Conservation (phyloP, 2,329 filamentous ascomycete genomes). For the Aureobasidium sp. region DNA sequence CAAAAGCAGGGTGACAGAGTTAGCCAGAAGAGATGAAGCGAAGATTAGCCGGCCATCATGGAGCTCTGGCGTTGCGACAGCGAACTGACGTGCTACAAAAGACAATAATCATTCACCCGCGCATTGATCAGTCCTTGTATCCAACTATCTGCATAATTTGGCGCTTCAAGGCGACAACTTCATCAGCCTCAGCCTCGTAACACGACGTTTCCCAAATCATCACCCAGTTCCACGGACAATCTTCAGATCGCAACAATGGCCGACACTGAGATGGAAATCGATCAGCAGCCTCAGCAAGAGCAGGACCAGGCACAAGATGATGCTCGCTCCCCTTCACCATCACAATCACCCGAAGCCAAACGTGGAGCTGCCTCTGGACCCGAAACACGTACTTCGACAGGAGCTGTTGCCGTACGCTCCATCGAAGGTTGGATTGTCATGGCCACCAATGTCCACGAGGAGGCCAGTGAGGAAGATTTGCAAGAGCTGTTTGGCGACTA, state of each 20-base stretch:
- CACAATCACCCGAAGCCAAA: background rate
- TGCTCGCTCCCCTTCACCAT: conserved; percentile 22
- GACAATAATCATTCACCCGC: background rate
- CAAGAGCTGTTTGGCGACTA: conserved; percentile 77
- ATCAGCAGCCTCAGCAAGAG: conserved; percentile 28
- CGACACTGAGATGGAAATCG: conserved; percentile 52
- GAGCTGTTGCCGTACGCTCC: conserved; percentile 73
- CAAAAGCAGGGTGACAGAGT: background rate
- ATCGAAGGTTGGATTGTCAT: conserved; percentile 88
- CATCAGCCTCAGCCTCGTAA: background rate
- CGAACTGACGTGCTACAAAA: background rate
- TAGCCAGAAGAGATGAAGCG: background rate
- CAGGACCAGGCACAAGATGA: background rate
- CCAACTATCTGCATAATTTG: background rate
- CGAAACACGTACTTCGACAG: conserved; percentile 65
- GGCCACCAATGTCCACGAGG: conserved; percentile 81
- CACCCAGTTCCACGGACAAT: background rate
- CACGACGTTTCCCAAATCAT: background rate
- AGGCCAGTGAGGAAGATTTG: conserved; percentile 75
- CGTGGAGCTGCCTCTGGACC: conserved; percentile 27
- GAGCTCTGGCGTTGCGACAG: conserved; percentile 8
- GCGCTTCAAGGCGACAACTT: background rate
- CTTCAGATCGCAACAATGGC: conserved; percentile 24
- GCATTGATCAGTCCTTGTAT: background rate
- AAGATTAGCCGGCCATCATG: background rate